These are phyloP conservation scores for Malus sieversii DNA, from an alignment of 306 rosid genomes.

Conservation along the genomic window DNA sequence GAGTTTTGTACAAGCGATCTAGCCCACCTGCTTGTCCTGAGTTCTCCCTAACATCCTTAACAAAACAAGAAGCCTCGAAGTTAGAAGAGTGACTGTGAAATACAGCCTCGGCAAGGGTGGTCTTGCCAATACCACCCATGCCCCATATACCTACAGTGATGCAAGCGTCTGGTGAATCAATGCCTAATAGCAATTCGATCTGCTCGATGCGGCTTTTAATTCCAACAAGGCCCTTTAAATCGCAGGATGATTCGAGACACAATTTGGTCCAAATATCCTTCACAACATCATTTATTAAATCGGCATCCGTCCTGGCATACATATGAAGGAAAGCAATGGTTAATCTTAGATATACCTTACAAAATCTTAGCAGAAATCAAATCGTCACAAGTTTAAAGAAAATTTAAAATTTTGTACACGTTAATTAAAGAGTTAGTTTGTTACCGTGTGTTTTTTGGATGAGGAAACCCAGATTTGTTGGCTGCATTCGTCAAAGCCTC, in stretches of 20 bases:
- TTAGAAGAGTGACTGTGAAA: no score
- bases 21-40: no score
- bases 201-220: not conserved
- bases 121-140: no score
- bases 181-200: not conserved
- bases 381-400: not conserved
- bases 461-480: not conserved
- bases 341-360: not conserved
- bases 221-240: constrained; percentile 6
- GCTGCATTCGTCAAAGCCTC: not conserved
- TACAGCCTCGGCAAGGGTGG: no score
- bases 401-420: not conserved
- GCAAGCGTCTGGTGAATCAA: not conserved
- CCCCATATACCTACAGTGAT: no score
- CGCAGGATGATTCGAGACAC: not conserved
- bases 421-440: no score
- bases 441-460: not conserved
- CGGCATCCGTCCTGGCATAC: not conserved
- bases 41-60: no score
- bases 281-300: not conserved
- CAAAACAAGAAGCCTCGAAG: no score
- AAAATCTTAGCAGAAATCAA: not conserved
- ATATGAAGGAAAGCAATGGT: not conserved
- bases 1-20: no score
- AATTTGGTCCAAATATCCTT: not conserved